Evolutionary conservation across 2,329 filamentous ascomycete species (phyloP).

Genomic region (Elsinoe arachidis): DNA sequence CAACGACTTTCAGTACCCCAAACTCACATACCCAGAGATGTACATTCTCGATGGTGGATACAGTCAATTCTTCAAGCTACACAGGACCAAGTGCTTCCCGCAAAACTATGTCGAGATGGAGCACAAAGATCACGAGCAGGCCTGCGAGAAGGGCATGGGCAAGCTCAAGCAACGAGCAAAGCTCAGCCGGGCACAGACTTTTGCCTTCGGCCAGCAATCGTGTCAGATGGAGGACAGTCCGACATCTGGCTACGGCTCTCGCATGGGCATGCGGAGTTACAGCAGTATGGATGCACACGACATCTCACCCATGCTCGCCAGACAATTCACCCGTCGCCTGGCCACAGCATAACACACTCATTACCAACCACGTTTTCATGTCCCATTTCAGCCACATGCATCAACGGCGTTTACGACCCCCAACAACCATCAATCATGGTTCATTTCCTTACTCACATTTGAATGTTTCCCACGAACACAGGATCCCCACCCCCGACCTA

Average conservation of each 20-base stretch:
- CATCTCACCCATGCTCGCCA: slow-evolving; percentile 11
- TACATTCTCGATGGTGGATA: slow-evolving; percentile 97
- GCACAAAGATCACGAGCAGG: slow-evolving; percentile 79
- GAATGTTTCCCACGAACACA: slow-evolving; percentile 9
- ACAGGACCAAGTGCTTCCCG: slow-evolving; percentile 75
- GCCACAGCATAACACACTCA: slow-evolving; percentile 11
- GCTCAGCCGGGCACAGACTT: slow-evolving; percentile 80
- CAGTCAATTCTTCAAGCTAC: slow-evolving; percentile 77
- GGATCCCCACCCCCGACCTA: not conserved
- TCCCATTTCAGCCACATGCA: slow-evolving; percentile 7
- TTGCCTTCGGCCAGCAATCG: slow-evolving; percentile 75
- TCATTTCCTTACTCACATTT: slow-evolving; percentile 7
- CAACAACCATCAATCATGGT: not conserved
- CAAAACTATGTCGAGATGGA: slow-evolving; percentile 97
- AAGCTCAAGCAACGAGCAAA: slow-evolving; percentile 85
- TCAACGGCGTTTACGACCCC: slow-evolving; percentile 11
- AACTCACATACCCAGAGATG: slow-evolving; percentile 87
- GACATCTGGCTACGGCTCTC: slow-evolving; percentile 36
- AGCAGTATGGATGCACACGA: slow-evolving; percentile 23
- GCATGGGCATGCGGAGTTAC: slow-evolving; percentile 22
- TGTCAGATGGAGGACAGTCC: slow-evolving; percentile 54
- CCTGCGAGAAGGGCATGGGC: slow-evolving; percentile 90
- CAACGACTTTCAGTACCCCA: slow-evolving; percentile 80
- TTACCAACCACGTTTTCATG: slow-evolving; percentile 5
- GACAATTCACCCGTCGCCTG: slow-evolving; percentile 12